Percentiles rank a stretch among this genome's conserved stretches.
Evolutionary conservation across 306 rosid genomes (phyloP).

Genomic region (Cucumis sativus): DNA sequence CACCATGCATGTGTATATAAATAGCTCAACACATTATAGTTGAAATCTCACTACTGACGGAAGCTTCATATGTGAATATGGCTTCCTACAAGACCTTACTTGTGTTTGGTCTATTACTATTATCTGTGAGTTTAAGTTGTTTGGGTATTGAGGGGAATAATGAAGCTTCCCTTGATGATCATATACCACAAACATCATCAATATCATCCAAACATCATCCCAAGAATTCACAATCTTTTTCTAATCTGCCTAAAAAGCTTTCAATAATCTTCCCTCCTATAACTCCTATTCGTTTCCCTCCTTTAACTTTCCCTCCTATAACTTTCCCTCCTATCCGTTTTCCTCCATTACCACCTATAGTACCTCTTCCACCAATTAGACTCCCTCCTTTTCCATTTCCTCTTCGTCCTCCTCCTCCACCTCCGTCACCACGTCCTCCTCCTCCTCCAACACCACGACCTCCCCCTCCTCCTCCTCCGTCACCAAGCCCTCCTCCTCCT

Average conservation of each 20-base stretch:
- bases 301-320: not conserved
- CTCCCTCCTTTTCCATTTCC: not conserved
- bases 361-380: no score
- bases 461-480: not conserved
- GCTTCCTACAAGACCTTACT: not conserved
- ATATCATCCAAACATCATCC: not conserved
- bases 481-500: not conserved
- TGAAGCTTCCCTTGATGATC: not conserved
- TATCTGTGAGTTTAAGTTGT: not conserved
- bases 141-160: not conserved
- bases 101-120: not conserved
- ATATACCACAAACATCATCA: not conserved
- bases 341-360: not conserved
- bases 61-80: not conserved
- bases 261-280: not conserved
- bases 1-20: not conserved
- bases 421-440: not conserved
- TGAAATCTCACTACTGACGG: not conserved
- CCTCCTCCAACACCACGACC: not conserved
- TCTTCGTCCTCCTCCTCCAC: not conserved
- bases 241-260: not conserved
- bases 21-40: not conserved
- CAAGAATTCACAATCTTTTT: not conserved
- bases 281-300: not conserved
- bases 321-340: not conserved